These are phyloP conservation scores for Aegilops bicornis DNA, from an alignment of 176 grass and related monocot species.

Conservation along the genomic window DNA sequence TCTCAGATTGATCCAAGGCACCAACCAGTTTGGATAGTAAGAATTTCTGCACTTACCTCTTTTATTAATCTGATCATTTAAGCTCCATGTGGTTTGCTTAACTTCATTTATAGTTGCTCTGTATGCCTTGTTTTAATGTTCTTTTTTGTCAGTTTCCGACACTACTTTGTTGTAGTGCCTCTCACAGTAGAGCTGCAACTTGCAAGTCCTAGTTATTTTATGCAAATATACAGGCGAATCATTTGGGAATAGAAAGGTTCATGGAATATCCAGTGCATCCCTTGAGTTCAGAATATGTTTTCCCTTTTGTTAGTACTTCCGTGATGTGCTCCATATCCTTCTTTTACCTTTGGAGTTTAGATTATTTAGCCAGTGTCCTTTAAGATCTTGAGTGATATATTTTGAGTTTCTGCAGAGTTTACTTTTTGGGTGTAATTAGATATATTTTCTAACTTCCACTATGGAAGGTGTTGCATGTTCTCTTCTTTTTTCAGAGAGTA, in stretches of 20 bases:
- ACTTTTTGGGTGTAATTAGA: not conserved
- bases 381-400: not conserved
- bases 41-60: constrained; percentile 21
- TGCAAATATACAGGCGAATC: not conserved
- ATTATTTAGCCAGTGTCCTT: not conserved
- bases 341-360: too few species aligned
- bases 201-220: constrained; percentile 6
- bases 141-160: not conserved
- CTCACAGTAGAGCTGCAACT: not conserved
- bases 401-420: not conserved
- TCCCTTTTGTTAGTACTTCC: not conserved
- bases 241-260: not conserved
- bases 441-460: not conserved
- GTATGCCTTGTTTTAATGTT: not conserved
- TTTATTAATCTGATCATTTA: not conserved
- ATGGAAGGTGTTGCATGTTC: constrained; percentile 3
- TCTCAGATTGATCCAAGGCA: constrained; percentile 88
- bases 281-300: not conserved
- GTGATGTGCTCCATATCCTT: not conserved
- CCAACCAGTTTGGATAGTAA: constrained; percentile 97
- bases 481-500: not conserved
- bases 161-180: constrained; percentile 9
- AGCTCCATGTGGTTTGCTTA: not conserved
- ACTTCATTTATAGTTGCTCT: not conserved
- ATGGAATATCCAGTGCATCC: not conserved